Evolutionary conservation across 2,329 filamentous ascomycete genomes (phyloP), one percentile per base, ranked within the genome.

Genomic region (Xylariomycetidae sp.): DNA sequence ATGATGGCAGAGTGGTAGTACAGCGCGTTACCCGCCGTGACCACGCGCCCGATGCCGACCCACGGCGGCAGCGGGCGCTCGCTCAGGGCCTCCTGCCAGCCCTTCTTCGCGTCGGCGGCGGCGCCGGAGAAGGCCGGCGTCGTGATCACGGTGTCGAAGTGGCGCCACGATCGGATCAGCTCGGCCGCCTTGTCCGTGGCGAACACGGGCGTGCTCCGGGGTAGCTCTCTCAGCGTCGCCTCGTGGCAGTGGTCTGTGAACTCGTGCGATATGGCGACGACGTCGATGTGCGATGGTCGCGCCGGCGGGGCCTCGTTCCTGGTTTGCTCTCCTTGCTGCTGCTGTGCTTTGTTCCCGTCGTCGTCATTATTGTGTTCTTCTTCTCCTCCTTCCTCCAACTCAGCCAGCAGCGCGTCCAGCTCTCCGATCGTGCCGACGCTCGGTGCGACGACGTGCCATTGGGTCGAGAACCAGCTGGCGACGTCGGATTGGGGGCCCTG

Each of bases 241-340:
- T 71, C 64, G 48, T 84, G 78, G 54, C 77, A 82, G 50, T 82
- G 80, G 48, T 84, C 79, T 1, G 79, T 82, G 45, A 83, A 84
- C 51, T 83, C 79, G 49, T 84, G 79, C 12, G 68, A 75, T 19
- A 83, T 64, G 17, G 67, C 64, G 3, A 83, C 74, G 3, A 61
- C 70, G 50, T 84, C 79, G 18, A 83, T 69, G 27, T 65, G 62
- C 10, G 59, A 60, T n/a, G n/a, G n/a, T n/a, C n/a, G n/a, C n/a
- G n/a, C n/a, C n/a, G n/a, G n/a, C n/a, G n/a, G n/a, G n/a, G n/a
- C n/a, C n/a, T n/a, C n/a, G n/a, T n/a, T n/a, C n/a, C n/a, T n/a
- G n/a, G n/a, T n/a, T n/a, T n/a, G n/a, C n/a, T 17, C 41, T 51
- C n/a, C 40, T 35, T 1, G 54, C 49, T 1, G 36, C 44, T 2